Evolutionary conservation across 1,139 yeast genomes (phyloP).

Genomic region (Blastobotrys niveus): DNA sequence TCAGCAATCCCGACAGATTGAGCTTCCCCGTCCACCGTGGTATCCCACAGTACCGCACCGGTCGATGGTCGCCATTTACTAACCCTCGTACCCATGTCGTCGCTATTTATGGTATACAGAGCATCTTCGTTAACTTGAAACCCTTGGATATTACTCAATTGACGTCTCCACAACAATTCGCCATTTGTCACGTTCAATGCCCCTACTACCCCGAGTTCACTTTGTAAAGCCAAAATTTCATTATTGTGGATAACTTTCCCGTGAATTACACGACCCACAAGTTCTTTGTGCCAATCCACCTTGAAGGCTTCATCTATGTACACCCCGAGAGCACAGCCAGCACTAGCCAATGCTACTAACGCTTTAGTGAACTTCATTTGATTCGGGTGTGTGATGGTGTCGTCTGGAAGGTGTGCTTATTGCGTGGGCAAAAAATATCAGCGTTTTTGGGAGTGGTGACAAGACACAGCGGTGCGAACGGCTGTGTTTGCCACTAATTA

Average conservation of each 20-base stretch:
- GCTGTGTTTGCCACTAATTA: too few relatives aligned
- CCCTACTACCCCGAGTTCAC: conserved; percentile 22
- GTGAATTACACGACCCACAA: conserved; percentile 24
- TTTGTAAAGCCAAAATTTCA: conserved; percentile 17
- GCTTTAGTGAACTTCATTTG: too few relatives aligned
- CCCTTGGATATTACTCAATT: conserved; percentile 8
- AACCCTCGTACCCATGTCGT: neutral
- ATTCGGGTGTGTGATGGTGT: too few relatives aligned
- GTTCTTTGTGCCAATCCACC: conserved; percentile 30
- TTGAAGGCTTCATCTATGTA: conserved; percentile 31
- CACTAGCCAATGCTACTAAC: too few relatives aligned
- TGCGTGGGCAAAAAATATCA: too few relatives aligned
- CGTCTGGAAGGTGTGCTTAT: too few relatives aligned
- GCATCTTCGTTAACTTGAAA: conserved; percentile 2
- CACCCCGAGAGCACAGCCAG: conserved; percentile 21
- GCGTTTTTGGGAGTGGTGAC: too few relatives aligned
- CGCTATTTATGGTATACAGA: conserved; percentile 6
- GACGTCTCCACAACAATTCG: conserved; percentile 24
- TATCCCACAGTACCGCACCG: conserved; percentile 13
- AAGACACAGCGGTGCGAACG: too few relatives aligned
- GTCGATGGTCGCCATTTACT: neutral
- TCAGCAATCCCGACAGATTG: conserved; percentile 8
- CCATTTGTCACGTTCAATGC: conserved; percentile 24
- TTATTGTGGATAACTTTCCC: conserved; percentile 12
- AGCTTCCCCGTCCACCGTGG: conserved; percentile 2